These are phyloP conservation scores for Parsonsia alboflavescens DNA, from an alignment of 257 asterid genomes.

Conservation along the genomic window DNA sequence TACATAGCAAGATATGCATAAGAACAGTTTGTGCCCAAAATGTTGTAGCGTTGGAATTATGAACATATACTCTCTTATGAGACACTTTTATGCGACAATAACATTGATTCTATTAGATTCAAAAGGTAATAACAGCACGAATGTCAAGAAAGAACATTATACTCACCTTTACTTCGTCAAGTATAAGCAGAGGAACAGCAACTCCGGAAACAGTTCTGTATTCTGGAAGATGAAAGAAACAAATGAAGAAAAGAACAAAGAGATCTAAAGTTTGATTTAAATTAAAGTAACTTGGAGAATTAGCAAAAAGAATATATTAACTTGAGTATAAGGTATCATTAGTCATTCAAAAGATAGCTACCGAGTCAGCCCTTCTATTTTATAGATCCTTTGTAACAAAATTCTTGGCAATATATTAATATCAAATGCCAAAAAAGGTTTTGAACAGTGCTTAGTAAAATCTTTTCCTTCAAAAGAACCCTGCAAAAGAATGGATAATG, in stretches of 20 bases:
- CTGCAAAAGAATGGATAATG: not conserved
- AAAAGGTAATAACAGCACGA: no score
- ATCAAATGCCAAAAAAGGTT: not conserved
- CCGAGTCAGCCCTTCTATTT: not conserved
- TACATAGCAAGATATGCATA: conserved; percentile 10
- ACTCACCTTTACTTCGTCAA: conserved; percentile 93
- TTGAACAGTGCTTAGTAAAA: not conserved
- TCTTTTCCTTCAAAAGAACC: not conserved
- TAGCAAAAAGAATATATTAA: not conserved
- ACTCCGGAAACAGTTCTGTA: conserved; percentile 98
- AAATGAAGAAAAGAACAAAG: not conserved
- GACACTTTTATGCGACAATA: not conserved
- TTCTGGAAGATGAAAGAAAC: conserved; percentile 48
- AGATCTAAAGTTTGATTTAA: not conserved
- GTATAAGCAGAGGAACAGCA: conserved; percentile 98
- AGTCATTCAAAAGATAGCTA: not conserved
- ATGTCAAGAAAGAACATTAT: conserved; percentile 5
- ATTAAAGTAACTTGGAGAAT: not conserved
- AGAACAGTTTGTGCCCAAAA: not conserved
- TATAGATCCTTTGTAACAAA: not conserved
- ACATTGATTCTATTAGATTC: not conserved
- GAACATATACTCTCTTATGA: not conserved
- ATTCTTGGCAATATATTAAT: not conserved
- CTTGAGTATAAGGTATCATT: not conserved
- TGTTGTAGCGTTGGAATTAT: not conserved